Evolutionary conservation across 129 eudicot species (phyloP), one percentile per base, ranked within the genome.

Genomic region (Flaveria brownii): DNA sequence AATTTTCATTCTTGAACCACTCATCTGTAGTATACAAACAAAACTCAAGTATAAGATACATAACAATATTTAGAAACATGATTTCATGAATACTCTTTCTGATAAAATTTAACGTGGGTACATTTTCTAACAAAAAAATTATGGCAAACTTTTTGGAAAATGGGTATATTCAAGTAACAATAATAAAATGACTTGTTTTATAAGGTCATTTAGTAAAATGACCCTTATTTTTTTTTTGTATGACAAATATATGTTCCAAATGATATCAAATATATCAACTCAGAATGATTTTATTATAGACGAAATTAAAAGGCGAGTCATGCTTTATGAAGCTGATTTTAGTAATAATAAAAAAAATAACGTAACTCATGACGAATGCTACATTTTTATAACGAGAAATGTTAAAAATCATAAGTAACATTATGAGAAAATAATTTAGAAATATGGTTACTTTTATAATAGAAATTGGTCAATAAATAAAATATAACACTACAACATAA

Each of bases 1-100:
- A 76, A 89, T 86, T 82, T 91, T 93, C 93, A 93, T 93, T 80
- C 98, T 86, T 74, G 94, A 88, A 78, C 98, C 98, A 86, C 98
- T 93, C 98, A 93, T 91, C 98, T 93, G 80, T 47, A 63, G 46
- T 59, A 67, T 51, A 15, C 45, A 82, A 23, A 22, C 72, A 42
- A 71, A 51, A 46, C 33, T 15, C 42, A 20, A n/a, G 66, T 70
- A 60, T 9, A 45, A 15, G 12, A 26, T 16, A 23, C 17, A 62
- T 23, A 30, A 11, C 41, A 18, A 46, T 41, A 28, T 36, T 17
- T 14, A 47, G 12, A 55, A 18, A 4, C 3, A 55, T 55, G 26
- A 17, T 61, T 61, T 10, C 23, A 22, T 59, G 65, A 57, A 59
- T 22, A 59, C 16, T 23, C 22, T 22, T 23, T 22, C 65, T 59